Evolutionary conservation across 2,329 filamentous ascomycete genomes (phyloP).

Genomic region (Beauveria sp.): DNA sequence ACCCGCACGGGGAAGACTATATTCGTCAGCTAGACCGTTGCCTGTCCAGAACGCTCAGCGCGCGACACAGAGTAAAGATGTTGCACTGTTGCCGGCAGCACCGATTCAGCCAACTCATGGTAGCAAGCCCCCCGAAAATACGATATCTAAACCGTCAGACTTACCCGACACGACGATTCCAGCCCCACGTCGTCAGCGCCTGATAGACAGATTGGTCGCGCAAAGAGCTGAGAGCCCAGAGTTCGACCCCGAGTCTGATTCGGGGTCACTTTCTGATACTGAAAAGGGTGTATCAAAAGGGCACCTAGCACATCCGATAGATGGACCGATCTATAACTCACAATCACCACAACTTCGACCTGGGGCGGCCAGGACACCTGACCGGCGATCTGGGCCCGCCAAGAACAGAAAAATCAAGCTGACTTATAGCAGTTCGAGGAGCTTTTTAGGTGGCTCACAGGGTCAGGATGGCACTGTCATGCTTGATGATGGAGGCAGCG

Average conservation of each 20-base stretch:
- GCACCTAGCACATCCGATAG: background rate
- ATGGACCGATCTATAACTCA: background rate
- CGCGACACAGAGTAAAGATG: background rate
- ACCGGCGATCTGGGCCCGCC: slow-evolving; percentile 20
- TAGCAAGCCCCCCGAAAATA: background rate
- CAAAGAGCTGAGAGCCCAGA: slow-evolving; percentile 30
- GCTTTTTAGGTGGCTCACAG: slow-evolving; percentile 21
- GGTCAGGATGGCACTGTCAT: slow-evolving; percentile 15
- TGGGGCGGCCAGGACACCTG: slow-evolving; percentile 16
- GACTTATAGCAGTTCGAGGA: slow-evolving; percentile 29
- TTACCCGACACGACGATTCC: background rate
- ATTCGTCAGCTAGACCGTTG: background rate
- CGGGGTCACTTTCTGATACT: background rate
- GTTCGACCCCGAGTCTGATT: slow-evolving; percentile 18
- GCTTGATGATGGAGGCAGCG: background rate
- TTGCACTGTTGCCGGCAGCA: background rate
- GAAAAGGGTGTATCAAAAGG: background rate
- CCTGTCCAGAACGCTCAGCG: background rate
- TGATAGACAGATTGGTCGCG: slow-evolving; percentile 36
- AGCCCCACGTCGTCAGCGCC: slow-evolving; percentile 17
- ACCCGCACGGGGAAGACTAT: background rate
- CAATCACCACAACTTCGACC: background rate
- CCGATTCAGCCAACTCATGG: background rate
- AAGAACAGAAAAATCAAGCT: slow-evolving; percentile 26
- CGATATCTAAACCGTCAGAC: background rate